A percentile compares a stretch with the other conserved stretches of the same genome.
Evolutionary conservation across 129 eudicot genomes (phyloP).

Genomic region (Arctium minus): DNA sequence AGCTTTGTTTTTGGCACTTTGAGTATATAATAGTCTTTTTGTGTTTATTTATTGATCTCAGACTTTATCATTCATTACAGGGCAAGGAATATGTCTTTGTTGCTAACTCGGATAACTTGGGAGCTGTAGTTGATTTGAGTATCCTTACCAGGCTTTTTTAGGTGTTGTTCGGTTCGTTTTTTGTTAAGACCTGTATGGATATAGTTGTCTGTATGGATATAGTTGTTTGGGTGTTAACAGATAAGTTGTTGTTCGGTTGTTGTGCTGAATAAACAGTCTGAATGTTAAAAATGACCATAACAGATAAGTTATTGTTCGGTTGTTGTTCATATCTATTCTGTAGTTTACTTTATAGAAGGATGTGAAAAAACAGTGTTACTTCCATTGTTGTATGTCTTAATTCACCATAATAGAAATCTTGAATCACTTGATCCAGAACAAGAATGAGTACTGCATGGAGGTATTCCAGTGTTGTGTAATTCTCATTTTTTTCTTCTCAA

Average conservation of each 20-base stretch:
- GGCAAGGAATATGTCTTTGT: constrained; percentile 96
- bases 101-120: constrained; percentile 97
- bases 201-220: too few species aligned
- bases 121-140: constrained; percentile 94
- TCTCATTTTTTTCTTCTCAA: neutral
- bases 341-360: neutral
- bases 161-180: too few species aligned
- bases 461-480: constrained; percentile 26
- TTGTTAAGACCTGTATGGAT: too few species aligned
- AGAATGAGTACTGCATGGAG: constrained; percentile 99
- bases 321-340: neutral
- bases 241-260: too few species aligned
- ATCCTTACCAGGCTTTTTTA: constrained; percentile 42
- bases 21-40: neutral
- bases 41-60: neutral
- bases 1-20: neutral
- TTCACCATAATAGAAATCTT: constrained; percentile 64
- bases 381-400: constrained; percentile 42
- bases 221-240: too few species aligned
- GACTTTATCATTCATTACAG: constrained; percentile 37
- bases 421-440: constrained; percentile 81
- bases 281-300: too few species aligned
- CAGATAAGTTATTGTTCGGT: too few species aligned
- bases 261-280: too few species aligned
- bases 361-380: neutral